Evolutionary conservation across 257 asterid genomes (phyloP).

Genomic region (Petrea volubilis): DNA sequence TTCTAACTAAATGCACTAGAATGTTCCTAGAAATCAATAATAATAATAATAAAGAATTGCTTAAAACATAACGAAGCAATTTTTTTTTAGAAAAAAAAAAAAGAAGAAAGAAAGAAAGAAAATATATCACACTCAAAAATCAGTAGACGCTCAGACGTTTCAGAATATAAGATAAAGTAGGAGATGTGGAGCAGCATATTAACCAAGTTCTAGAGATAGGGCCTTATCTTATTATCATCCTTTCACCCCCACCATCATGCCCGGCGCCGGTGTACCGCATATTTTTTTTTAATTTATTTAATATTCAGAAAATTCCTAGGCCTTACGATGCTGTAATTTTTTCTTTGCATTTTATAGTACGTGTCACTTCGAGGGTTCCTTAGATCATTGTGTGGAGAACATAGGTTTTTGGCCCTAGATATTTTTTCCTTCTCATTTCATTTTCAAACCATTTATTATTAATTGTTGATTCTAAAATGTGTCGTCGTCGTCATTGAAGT

Average conservation of each 20-base stretch:
- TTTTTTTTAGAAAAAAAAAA: neutral
- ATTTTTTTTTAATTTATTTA: conserved; percentile 17
- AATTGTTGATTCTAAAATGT: neutral
- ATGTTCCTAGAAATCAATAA: too few relatives aligned
- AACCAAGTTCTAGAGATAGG: conserved; percentile 60
- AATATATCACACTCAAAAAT: neutral
- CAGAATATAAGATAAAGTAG: conserved; percentile 15
- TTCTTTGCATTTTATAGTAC: conserved; percentile 9
- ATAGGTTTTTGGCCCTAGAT: neutral
- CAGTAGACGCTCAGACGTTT: too few relatives aligned
- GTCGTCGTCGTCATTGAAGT: neutral
- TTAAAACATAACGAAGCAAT: too few relatives aligned
- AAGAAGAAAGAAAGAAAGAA: neutral
- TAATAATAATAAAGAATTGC: too few relatives aligned
- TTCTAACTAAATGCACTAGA: too few relatives aligned
- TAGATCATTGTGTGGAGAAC: conserved; percentile 15
- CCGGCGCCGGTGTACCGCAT: conserved; percentile 35
- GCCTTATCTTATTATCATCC: conserved; percentile 56
- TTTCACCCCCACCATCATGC: conserved; percentile 8
- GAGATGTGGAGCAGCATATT: conserved; percentile 17
- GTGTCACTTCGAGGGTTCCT: conserved; percentile 14
- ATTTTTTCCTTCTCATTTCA: neutral
- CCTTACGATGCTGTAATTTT: neutral
- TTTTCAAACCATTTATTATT: conserved; percentile 1
- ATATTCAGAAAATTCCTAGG: conserved; percentile 7